Evolutionary conservation across 306 rosid genomes (phyloP), one percentile per base, ranked within the genome.

Genomic region (Prunus davidiana): DNA sequence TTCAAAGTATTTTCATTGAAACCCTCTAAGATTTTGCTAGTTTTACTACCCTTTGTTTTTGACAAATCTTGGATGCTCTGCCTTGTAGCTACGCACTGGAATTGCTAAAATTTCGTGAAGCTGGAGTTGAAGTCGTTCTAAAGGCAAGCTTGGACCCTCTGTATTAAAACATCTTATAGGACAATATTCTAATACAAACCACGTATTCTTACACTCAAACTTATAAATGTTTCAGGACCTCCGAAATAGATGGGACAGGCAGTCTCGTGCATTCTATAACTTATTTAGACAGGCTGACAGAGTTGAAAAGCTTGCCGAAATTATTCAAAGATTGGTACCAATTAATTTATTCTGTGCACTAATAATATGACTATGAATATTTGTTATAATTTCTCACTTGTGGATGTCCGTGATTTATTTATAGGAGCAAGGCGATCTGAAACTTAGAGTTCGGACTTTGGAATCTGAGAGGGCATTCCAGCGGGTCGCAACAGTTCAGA

Each of bases 391-490:
- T 79, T 41, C 75, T 67, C 63, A 78, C 69, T 77, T 64, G 68
- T 71, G 63, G 72, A 77, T 70, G 66, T 58, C 32, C 54, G 68
- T 71, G 18, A 32, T 72, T 74, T 78, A 45, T 67, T 74, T 56
- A 68, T 83, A 96, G 99, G 99, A 96, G 91, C 97, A 96, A 92
- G 99, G 99, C 75, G 99, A 96, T 81, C 87, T 96, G 61, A 96
- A 96, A 82, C 96, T 96, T 64, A 85, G 99, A 86, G 99, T 96
- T 78, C 93, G 98, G 69, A 77, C 99, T 58, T 82, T 96, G 88
- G 99, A 96, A 84, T 92, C 99, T 74, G 99, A 96, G 86, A 88
- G 99, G 82, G 88, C 99, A 84, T 92, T 96, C 84, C 96, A 96
- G 81, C 97, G 99, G n/a, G 86, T 96, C 63, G 98, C 98, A 20